phyloP scores from a whole-genome alignment of 2,329 filamentous ascomycete genomes.

The Cytospora schulzeri region DNA sequence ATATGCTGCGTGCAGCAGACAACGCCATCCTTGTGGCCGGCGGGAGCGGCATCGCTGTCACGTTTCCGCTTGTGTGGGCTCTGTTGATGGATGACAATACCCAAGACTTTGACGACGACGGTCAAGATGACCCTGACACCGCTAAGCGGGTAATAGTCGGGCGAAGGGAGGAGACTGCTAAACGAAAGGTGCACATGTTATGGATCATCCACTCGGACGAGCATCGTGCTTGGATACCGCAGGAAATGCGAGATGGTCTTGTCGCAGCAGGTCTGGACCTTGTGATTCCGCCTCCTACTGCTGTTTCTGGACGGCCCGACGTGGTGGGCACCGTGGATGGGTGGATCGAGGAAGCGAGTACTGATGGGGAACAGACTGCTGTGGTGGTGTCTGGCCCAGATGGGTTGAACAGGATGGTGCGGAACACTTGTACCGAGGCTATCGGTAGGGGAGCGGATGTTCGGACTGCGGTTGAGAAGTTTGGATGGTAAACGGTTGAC shows the following conservation, averaged over 20 bases:
- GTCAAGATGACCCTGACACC: not conserved
- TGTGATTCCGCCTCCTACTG: constrained; percentile 56
- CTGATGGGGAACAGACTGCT: constrained; percentile 41
- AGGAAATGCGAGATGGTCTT: constrained; percentile 51
- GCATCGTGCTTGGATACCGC: constrained; percentile 58
- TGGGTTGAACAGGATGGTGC: constrained; percentile 59
- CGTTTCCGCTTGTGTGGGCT: constrained; percentile 62
- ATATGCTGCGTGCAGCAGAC: constrained; percentile 51
- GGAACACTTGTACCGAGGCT: constrained; percentile 57
- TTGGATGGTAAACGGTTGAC: constrained; percentile 57
- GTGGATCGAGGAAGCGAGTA: constrained; percentile 36
- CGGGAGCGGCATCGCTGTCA: constrained; percentile 66
- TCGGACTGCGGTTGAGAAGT: constrained; percentile 64
- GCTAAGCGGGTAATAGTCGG: not conserved
- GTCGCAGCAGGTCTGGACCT: constrained; percentile 52
- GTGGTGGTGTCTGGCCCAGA: constrained; percentile 66
- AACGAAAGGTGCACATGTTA: constrained; percentile 51
- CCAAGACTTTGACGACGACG: not conserved
- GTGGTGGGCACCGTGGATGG: constrained; percentile 46
- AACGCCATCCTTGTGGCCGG: constrained; percentile 61
- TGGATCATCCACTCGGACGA: constrained; percentile 59
- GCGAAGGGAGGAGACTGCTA: not conserved
- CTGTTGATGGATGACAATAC: constrained; percentile 38
- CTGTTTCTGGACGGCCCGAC: constrained; percentile 56
- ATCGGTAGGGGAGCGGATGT: constrained; percentile 52